These are phyloP conservation scores for Tylopilus sp. DNA, from an alignment of 768 basidiomycete species.

Conservation along the genomic window DNA sequence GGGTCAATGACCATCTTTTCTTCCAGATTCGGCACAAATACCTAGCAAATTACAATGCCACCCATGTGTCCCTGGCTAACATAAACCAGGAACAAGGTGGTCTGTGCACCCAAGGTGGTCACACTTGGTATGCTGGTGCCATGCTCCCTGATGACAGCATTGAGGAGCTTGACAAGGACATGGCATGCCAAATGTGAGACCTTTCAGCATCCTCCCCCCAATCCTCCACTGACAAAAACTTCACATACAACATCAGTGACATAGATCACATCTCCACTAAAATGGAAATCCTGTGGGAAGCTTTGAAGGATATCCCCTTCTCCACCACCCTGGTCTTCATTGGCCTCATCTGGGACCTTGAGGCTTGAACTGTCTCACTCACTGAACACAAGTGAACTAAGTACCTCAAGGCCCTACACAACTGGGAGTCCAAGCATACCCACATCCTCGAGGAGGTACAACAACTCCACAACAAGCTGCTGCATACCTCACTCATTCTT, in stretches of 20 bases:
- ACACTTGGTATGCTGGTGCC: no score
- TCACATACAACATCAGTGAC: not conserved
- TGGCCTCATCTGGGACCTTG: not conserved
- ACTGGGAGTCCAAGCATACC: not conserved
- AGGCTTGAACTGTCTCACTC: not conserved
- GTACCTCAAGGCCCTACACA: not conserved
- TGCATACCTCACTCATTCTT: not conserved
- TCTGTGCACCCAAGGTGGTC: no score
- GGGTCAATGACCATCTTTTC: no score
- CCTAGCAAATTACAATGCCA: no score
- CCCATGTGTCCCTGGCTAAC: no score
- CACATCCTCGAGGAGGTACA: not conserved
- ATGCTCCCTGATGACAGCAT: no score
- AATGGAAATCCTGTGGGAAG: not conserved
- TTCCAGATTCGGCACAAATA: no score
- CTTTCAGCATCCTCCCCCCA: not conserved
- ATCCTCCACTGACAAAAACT: no score
- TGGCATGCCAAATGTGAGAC: not conserved
- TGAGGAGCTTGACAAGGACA: not conserved
- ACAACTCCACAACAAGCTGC: not conserved
- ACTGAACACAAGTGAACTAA: not conserved
- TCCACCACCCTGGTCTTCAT: not conserved
- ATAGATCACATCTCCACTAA: not conserved
- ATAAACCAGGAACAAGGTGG: no score
- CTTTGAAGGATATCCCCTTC: not conserved